phyloP scores from a whole-genome alignment of 257 asterid genomes.

The Penstemon davidsonii region DNA sequence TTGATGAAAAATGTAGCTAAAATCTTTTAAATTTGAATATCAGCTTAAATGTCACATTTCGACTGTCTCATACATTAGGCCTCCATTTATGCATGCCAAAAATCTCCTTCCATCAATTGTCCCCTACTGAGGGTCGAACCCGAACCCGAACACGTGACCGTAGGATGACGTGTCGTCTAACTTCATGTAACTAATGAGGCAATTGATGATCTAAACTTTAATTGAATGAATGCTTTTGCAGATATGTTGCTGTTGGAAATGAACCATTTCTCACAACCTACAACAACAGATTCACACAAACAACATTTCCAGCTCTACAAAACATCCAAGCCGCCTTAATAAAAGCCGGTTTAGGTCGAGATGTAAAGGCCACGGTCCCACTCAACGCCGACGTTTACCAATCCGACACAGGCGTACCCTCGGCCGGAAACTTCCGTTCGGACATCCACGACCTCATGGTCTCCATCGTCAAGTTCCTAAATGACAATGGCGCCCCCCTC shows the following conservation, averaged over 20 bases:
- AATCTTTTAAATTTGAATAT: too few species aligned
- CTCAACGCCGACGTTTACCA: slow-evolving; percentile 83
- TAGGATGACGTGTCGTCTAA: too few species aligned
- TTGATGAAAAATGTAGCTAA: too few species aligned
- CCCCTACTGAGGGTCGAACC: too few species aligned
- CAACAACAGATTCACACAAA: slow-evolving; percentile 52
- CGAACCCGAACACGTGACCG: too few species aligned
- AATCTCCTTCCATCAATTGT: too few species aligned
- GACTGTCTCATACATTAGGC: too few species aligned
- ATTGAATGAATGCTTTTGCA: slow-evolving; percentile 24
- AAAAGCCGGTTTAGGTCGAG: slow-evolving; percentile 72
- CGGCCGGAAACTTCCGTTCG: slow-evolving; percentile 71
- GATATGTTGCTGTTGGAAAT: slow-evolving; percentile 85
- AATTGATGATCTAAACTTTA: neutral
- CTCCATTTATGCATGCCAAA: too few species aligned
- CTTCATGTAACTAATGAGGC: too few species aligned
- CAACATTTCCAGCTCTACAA: slow-evolving; percentile 69
- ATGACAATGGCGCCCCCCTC: slow-evolving; percentile 68
- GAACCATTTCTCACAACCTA: slow-evolving; percentile 72
- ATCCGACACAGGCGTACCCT: slow-evolving; percentile 52
- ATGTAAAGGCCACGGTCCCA: slow-evolving; percentile 83
- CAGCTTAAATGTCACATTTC: too few species aligned
- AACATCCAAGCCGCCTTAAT: slow-evolving; percentile 81
- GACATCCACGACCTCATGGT: slow-evolving; percentile 61
- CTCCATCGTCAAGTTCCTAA: slow-evolving; percentile 56